Evolutionary conservation across 2,329 filamentous ascomycete species (phyloP).

Genomic region (Xylariaceae sp.): DNA sequence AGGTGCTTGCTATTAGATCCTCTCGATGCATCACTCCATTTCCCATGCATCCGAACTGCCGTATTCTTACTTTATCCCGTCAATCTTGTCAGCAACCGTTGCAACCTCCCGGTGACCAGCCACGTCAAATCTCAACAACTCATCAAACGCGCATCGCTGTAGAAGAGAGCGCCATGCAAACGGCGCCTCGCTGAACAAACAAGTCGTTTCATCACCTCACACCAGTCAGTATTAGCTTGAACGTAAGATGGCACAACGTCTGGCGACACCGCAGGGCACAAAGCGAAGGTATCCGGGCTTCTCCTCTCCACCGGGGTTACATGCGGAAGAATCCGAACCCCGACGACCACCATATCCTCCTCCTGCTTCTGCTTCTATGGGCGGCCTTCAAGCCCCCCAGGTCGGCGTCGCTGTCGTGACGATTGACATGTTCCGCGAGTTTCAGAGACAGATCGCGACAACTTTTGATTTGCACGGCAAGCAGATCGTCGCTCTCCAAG

Average conservation of each 20-base stretch:
- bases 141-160: constrained; percentile 6
- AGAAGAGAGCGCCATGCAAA: constrained; percentile 20
- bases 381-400: constrained; percentile 28
- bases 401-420: constrained; percentile 31
- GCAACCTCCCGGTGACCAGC: constrained; percentile 12
- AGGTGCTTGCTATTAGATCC: constrained; percentile 15
- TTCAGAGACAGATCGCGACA: constrained; percentile 23
- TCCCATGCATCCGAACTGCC: constrained; percentile 23
- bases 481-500: constrained; percentile 18
- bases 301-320: constrained; percentile 27
- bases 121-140: constrained; percentile 7
- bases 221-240: constrained; percentile 5
- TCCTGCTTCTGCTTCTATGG: constrained; percentile 17
- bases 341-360: constrained; percentile 27
- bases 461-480: constrained; percentile 22
- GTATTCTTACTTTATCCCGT: constrained; percentile 11
- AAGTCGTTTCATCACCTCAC: constrained; percentile 13
- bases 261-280: constrained; percentile 26
- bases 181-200: not conserved
- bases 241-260: constrained; percentile 26
- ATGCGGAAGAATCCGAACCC: constrained; percentile 26
- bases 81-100: constrained; percentile 20
- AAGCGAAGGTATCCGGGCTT: constrained; percentile 27
- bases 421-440: constrained; percentile 31
- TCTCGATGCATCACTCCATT: constrained; percentile 18